phyloP scores from a whole-genome alignment of 2,329 filamentous ascomycete genomes.

The Trichoderma lentiforme region DNA sequence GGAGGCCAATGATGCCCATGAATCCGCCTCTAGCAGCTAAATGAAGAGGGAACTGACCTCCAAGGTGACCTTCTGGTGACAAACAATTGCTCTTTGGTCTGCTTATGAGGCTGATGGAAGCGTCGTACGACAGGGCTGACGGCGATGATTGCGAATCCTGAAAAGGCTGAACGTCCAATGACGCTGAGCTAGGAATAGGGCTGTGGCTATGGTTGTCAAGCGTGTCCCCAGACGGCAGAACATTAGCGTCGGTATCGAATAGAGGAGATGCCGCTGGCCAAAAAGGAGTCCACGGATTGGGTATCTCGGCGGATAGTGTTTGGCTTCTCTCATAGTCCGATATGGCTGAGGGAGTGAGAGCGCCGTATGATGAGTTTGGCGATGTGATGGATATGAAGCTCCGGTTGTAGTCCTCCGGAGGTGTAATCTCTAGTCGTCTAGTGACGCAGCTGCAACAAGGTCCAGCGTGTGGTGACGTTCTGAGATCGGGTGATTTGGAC shows the following conservation, averaged over 20 bases:
- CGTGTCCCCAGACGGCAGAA: background rate
- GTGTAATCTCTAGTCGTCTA: background rate
- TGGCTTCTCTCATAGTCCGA: conserved; percentile 5
- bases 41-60: conserved; percentile 12
- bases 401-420: background rate
- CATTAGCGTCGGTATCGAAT: background rate
- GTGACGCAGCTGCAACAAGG: conserved; percentile 6
- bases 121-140: conserved; percentile 7
- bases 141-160: conserved; percentile 4
- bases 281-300: background rate
- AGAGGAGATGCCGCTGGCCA: conserved; percentile 3
- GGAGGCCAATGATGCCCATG: conserved; percentile 6
- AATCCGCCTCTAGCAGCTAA: conserved; percentile 10
- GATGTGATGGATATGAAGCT: conserved; percentile 6
- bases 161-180: conserved; percentile 5
- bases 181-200: background rate
- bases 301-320: background rate
- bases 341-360: conserved; percentile 2
- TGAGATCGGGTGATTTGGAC: background rate
- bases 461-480: background rate
- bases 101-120: background rate
- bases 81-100: background rate
- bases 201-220: background rate
- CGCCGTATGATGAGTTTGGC: conserved; percentile 7
- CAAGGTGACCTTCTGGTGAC: background rate